phyloP scores from a whole-genome alignment of 345 rosid genomes.

The Zanthoxylum bungeanum region DNA sequence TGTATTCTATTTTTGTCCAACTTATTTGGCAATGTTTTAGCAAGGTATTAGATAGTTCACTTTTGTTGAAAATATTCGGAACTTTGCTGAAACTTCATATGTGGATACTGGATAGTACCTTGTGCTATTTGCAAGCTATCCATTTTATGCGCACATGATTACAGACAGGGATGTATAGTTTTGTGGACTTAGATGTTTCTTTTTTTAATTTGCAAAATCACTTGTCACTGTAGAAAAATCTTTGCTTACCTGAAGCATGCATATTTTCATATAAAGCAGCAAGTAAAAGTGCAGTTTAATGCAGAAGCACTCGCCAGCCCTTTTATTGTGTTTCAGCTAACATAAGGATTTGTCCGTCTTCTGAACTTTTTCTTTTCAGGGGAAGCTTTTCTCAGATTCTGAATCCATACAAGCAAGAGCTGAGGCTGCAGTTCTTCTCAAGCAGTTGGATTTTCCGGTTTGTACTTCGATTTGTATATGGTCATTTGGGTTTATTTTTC shows the following conservation, averaged over 20 bases:
- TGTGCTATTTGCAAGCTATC: neutral
- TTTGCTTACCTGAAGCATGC: neutral
- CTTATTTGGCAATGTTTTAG: neutral
- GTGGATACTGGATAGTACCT: neutral
- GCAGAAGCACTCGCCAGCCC: neutral
- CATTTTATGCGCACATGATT: neutral
- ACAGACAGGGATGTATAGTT: neutral
- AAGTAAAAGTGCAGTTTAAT: neutral
- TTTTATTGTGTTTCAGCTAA: neutral
- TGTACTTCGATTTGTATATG: constrained; percentile 42
- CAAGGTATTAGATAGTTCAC: neutral
- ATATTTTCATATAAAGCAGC: neutral
- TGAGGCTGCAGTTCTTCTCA: constrained; percentile 95
- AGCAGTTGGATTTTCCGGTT: constrained; percentile 93
- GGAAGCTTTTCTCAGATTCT: constrained; percentile 83
- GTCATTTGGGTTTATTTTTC: constrained; percentile 12
- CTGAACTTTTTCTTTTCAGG: constrained; percentile 37
- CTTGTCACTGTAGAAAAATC: neutral
- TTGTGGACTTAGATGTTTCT: neutral
- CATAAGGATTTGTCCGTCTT: neutral
- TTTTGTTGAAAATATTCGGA: neutral
- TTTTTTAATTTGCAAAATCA: neutral
- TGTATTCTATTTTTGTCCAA: neutral
- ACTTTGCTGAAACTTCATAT: neutral
- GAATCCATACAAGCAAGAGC: constrained; percentile 97